These are phyloP conservation scores for Ogataea thermomethanolica DNA, from an alignment of 805 yeast species.

Conservation along the genomic window DNA sequence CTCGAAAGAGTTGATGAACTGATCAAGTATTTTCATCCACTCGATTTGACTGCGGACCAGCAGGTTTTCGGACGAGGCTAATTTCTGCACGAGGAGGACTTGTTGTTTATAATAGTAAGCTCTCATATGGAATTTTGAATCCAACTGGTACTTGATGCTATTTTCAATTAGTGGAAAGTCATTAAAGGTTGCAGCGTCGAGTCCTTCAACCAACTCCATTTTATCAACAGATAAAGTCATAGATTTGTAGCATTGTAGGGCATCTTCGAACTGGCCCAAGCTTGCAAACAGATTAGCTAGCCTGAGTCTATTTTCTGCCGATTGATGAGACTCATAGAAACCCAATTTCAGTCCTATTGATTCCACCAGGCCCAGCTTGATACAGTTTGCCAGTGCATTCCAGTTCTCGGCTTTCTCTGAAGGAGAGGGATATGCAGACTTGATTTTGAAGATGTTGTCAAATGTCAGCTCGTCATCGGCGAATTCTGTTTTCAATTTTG, in stretches of 20 bases:
- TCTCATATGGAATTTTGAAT: constrained; percentile 21
- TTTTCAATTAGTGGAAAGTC: constrained; percentile 13
- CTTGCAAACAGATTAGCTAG: constrained; percentile 39
- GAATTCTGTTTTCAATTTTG: constrained; percentile 33
- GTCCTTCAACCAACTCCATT: constrained; percentile 18
- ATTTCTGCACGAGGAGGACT: constrained; percentile 20
- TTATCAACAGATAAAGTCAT: constrained; percentile 31
- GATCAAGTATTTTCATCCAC: constrained; percentile 27
- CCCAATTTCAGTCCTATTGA: constrained; percentile 51
- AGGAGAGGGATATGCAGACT: constrained; percentile 33
- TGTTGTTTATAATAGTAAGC: constrained; percentile 22
- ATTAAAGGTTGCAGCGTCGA: constrained; percentile 7
- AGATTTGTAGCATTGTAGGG: constrained; percentile 49
- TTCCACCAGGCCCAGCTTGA: constrained; percentile 48
- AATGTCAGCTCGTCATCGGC: constrained; percentile 21
- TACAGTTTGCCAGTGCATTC: constrained; percentile 39
- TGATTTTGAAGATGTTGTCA: constrained; percentile 41
- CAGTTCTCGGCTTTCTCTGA: constrained; percentile 49
- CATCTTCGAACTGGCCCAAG: constrained; percentile 58
- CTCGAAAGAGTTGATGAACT: constrained; percentile 24
- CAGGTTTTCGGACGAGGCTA: constrained; percentile 28
- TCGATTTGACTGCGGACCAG: constrained; percentile 30
- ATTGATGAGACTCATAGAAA: constrained; percentile 32
- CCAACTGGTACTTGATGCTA: neutral
- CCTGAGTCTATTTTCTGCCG: constrained; percentile 21